Evolutionary conservation across 768 basidiomycete species (phyloP), one percentile per base, ranked within the genome.

Genomic region (Leccinum longicurvipes): DNA sequence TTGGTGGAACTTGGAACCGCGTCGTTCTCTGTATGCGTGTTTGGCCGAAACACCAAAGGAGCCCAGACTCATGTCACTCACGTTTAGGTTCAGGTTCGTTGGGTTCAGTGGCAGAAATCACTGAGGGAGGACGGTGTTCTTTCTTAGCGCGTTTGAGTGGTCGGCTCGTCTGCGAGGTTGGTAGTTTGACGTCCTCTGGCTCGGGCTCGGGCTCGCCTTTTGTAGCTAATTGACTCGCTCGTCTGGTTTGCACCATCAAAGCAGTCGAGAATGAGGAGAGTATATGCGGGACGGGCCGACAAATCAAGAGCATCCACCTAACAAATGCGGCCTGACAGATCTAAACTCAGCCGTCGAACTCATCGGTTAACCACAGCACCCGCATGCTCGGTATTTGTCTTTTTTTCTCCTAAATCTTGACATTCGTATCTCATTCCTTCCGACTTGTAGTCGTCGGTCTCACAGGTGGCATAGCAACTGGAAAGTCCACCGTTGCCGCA

Each of bases 391-490:
- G 63, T 63, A 63, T 44, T 36, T 47, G 15, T 21, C n/a, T 51
- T 45, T 15, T 27, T 53, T 4, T 10, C 23, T 27, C 4, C 23
- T 9, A 14, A 41, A 12, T 24, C 27, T 14, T 7, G 1, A 24
- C 36, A 15, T 10, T 7, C 21, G 6, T 12, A 25, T 34, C 52
- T 46, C 11, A 63, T 36, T 21, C 46, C 31, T 45, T 53, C 24
- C 51, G 23, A 42, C 11, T 4, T 12, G 2, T 7, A 96, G 95
- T 98, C 56, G 82, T 97, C 58, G 96, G 97, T 39, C 82, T 99
- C 21, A 98, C 96, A 27, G 97, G 97, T 8, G 93, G 95, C 2
- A 98, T 99, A 55, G 92, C 94, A 21, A 94, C 93, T 7, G 94
- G 96, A 51, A 99, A 99, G 75, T 97, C 95, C 0, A 90, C 93